These are phyloP conservation scores for Coix lacrymajobi DNA, from an alignment of 176 grass and related monocot genomes.

Conservation along the genomic window DNA sequence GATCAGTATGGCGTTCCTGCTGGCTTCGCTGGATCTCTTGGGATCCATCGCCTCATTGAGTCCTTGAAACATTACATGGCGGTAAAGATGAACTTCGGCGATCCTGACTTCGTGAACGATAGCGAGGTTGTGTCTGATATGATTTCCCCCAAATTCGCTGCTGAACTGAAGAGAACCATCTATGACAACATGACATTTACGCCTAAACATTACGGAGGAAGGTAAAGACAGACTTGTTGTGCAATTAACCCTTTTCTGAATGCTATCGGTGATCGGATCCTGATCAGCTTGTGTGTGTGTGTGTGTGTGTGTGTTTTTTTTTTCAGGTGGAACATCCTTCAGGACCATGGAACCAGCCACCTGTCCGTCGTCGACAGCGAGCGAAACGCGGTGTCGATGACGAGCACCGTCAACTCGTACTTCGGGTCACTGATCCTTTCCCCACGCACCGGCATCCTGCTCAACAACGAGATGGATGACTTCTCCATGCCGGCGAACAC, in stretches of 20 bases:
- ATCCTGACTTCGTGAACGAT: constrained; percentile 76
- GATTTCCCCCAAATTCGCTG: constrained; percentile 75
- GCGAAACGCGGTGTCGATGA: constrained; percentile 87
- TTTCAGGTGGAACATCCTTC: constrained; percentile 79
- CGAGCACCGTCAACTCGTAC: constrained; percentile 70
- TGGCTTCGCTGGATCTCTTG: constrained; percentile 68
- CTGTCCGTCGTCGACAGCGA: constrained; percentile 64
- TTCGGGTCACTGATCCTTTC: constrained; percentile 83
- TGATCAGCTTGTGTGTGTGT: neutral
- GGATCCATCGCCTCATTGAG: constrained; percentile 75
- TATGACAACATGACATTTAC: constrained; percentile 75
- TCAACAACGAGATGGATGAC: constrained; percentile 99
- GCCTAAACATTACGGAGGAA: constrained; percentile 71
- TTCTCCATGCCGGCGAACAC: constrained; percentile 70
- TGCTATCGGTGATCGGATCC: neutral
- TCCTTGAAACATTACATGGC: constrained; percentile 77
- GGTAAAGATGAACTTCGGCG: constrained; percentile 70
- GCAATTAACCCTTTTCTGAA: neutral
- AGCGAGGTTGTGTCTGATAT: constrained; percentile 63
- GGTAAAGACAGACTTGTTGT: constrained; percentile 29
- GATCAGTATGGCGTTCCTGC: constrained; percentile 69
- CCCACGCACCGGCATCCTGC: constrained; percentile 65
- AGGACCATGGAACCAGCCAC: constrained; percentile 92
- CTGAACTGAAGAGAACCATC: constrained; percentile 83
- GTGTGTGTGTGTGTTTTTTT: no score